Percentiles rank a stretch among this genome's conserved stretches.
phyloP scores from a whole-genome alignment of 2,329 filamentous ascomycete genomes.

The Scedosporium apiospermum region DNA sequence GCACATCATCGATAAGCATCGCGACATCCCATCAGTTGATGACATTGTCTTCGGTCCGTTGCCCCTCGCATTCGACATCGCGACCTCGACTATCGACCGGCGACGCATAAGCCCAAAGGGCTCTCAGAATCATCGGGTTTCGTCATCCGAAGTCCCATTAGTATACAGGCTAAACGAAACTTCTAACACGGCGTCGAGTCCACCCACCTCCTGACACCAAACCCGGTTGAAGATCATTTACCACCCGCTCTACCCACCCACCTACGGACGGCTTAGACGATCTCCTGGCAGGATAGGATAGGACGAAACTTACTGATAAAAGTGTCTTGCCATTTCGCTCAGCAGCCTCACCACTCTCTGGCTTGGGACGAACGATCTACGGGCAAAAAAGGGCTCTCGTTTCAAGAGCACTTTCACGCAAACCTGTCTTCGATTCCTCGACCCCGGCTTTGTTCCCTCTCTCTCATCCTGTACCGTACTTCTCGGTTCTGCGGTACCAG shows the following conservation, averaged over 20 bases:
- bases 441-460: not conserved
- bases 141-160: not conserved
- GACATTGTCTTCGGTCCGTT: not conserved
- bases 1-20: not conserved
- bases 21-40: not conserved
- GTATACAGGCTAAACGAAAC: slow-evolving; percentile 2
- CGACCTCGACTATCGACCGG: not conserved
- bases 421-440: not conserved
- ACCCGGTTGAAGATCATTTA: slow-evolving; percentile 10
- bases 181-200: not conserved
- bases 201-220: slow-evolving; percentile 8
- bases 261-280: not conserved
- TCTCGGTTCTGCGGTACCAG: not conserved
- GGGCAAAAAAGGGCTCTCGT: not conserved
- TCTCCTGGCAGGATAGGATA: not conserved
- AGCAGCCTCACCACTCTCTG: not conserved
- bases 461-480: not conserved
- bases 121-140: not conserved
- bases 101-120: not conserved
- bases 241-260: not conserved
- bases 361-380: slow-evolving; percentile 3
- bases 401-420: not conserved
- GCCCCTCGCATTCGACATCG: not conserved
- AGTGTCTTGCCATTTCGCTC: not conserved
- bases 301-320: not conserved